phyloP scores from a whole-genome alignment of 23 red algal species.

The Cyanidiococcus yangmingshanensis region DNA sequence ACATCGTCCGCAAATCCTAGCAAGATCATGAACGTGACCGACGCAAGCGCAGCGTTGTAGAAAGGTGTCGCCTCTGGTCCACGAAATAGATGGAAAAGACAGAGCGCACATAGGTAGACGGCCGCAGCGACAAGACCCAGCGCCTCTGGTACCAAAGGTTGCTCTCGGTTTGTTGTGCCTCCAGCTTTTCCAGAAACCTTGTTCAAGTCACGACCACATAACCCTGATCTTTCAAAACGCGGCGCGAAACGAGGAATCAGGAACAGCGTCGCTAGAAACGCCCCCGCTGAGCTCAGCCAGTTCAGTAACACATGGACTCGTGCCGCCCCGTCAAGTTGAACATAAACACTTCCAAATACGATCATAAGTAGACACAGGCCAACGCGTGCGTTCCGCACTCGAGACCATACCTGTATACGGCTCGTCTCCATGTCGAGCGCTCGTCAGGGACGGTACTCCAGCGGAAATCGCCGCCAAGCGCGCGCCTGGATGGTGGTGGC shows the following conservation, averaged over 20 bases:
- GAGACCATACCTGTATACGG: too few relatives aligned
- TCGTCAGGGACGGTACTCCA: too few relatives aligned
- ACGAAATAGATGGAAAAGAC: conserved; percentile 48
- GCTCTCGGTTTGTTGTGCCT: conserved; percentile 17
- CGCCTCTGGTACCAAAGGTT: conserved; percentile 43
- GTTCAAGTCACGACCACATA: conserved; percentile 90
- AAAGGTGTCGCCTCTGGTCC: conserved; percentile 22
- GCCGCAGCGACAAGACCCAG: conserved; percentile 75
- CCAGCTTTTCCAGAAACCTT: conserved; percentile 53
- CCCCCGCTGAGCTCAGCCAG: neutral
- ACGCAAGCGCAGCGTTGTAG: conserved; percentile 86
- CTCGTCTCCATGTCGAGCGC: too few relatives aligned
- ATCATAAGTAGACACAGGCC: neutral
- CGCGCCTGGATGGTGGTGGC: too few relatives aligned
- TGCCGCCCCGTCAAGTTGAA: neutral
- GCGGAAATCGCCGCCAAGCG: too few relatives aligned
- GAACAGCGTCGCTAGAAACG: conserved; percentile 11
- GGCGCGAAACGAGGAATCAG: conserved; percentile 35
- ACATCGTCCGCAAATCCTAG: conserved; percentile 98
- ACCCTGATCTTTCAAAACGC: conserved; percentile 44
- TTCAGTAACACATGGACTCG: neutral
- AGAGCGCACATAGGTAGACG: conserved; percentile 73
- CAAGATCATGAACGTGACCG: conserved; percentile 92
- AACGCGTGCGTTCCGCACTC: neutral
- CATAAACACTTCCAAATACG: neutral